Conservation (phyloP, 169 alveolate genomes). For the Plasmodium coatneyi region DNA sequence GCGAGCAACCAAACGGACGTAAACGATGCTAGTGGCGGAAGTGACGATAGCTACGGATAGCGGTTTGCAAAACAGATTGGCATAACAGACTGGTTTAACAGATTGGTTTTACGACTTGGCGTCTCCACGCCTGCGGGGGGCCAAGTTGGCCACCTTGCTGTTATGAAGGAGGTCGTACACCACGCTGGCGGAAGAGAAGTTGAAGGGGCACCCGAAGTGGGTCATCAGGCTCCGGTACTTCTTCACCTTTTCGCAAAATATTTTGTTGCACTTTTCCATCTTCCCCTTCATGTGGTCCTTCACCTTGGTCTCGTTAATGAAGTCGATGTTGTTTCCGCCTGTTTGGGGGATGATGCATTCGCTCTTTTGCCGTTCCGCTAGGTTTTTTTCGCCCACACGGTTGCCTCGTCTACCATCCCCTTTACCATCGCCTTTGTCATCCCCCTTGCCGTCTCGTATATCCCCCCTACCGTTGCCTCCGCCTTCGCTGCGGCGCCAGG, state of each 20-base stretch:
- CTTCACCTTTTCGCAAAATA: conserved; percentile 21
- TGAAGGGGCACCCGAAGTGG: conserved; percentile 43
- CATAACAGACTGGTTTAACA: not conserved
- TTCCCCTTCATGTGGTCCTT: conserved; percentile 41
- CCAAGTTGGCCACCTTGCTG: conserved; percentile 12
- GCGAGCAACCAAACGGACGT: not conserved
- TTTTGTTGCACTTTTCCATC: conserved; percentile 45
- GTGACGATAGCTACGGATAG: not conserved
- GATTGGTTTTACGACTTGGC: not conserved
- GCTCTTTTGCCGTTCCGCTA: not conserved
- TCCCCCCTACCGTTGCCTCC: not conserved
- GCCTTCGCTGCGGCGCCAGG: not conserved
- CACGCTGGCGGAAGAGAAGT: conserved; percentile 39
- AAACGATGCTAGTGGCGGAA: not conserved
- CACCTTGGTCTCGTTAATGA: conserved; percentile 10
- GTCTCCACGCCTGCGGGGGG: not conserved
- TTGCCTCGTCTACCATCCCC: not conserved
- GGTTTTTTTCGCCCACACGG: not conserved
- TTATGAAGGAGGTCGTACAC: conserved; percentile 36
- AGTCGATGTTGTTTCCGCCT: conserved; percentile 7
- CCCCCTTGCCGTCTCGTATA: not conserved
- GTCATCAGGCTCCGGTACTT: conserved; percentile 38
- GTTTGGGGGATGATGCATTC: not conserved
- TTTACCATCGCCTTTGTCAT: not conserved
- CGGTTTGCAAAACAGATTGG: not conserved